A percentile compares a stretch with the other conserved stretches of the same genome.
Conservation (phyloP, 441 rosid species). For the Bocquillonia castaneifolia region DNA sequence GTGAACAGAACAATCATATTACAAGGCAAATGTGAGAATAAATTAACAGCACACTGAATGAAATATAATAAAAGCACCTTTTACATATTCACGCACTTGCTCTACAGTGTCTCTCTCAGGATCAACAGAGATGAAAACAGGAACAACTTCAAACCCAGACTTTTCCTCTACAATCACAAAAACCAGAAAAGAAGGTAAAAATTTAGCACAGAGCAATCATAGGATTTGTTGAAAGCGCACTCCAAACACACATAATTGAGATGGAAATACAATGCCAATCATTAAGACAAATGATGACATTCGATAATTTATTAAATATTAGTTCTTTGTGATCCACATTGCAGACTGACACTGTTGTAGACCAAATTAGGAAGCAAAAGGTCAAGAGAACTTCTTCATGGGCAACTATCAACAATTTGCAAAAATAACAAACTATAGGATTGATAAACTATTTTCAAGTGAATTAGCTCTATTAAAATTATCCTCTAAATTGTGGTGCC, state of each 20-base stretch:
- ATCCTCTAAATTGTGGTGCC: neutral
- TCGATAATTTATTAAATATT: neutral
- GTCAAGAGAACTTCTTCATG: neutral
- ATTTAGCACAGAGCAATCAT: neutral
- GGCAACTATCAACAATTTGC: neutral
- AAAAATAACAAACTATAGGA: neutral
- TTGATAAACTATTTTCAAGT: neutral
- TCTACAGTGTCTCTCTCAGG: constrained; percentile 92
- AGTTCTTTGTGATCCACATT: neutral
- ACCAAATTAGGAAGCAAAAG: constrained; percentile 2
- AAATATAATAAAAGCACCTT: constrained; percentile 45
- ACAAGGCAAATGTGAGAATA: neutral
- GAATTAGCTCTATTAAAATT: neutral
- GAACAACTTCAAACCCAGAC: constrained; percentile 62
- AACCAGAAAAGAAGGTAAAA: neutral
- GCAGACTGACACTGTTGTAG: neutral
- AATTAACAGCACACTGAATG: neutral
- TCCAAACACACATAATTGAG: neutral
- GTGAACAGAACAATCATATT: neutral
- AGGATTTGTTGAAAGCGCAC: neutral
- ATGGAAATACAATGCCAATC: neutral
- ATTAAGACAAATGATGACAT: neutral
- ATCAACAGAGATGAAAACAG: constrained; percentile 85
- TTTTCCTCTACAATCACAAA: constrained; percentile 53
- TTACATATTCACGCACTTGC: constrained; percentile 83